These are phyloP conservation scores for Hemisphaericaspora nanyangensis DNA, from an alignment of 805 yeast species.

Conservation along the genomic window DNA sequence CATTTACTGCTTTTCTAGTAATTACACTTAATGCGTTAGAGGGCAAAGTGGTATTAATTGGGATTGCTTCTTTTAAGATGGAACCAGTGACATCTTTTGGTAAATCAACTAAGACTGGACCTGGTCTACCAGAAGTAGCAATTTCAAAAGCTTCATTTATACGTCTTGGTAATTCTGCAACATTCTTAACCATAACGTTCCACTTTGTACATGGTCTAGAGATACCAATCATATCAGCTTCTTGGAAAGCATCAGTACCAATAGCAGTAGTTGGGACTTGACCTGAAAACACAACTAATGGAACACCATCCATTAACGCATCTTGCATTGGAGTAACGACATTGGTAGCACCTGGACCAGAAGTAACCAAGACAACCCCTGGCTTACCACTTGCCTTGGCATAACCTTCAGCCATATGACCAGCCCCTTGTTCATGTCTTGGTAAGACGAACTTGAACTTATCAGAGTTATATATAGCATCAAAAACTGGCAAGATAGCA, in stretches of 20 bases:
- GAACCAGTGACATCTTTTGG: constrained; percentile 98
- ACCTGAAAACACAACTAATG: constrained; percentile 94
- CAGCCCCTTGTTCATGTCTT: constrained; percentile 98
- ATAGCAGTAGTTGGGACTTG: constrained; percentile 95
- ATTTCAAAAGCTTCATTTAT: constrained; percentile 98
- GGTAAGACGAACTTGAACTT: constrained; percentile 90
- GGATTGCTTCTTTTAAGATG: constrained; percentile 80
- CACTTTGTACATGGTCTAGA: constrained; percentile 97
- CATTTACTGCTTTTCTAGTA: constrained; percentile 66
- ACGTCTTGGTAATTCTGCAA: constrained; percentile 90
- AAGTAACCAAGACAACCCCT: constrained; percentile 97
- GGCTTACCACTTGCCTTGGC: constrained; percentile 95
- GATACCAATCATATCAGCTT: constrained; percentile 96
- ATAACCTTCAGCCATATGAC: constrained; percentile 99
- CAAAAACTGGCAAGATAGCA: constrained; percentile 96
- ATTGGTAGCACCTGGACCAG: constrained; percentile 99
- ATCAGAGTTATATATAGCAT: constrained; percentile 89
- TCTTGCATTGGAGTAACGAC: constrained; percentile 98
- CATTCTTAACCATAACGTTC: constrained; percentile 97
- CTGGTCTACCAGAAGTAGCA: constrained; percentile 94
- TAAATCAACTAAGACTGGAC: constrained; percentile 95
- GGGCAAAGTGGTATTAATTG: constrained; percentile 74
- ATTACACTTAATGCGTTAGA: constrained; percentile 65
- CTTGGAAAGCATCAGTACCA: constrained; percentile 99
- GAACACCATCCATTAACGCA: constrained; percentile 95